These are phyloP conservation scores for Lepiota subincarnata DNA, from an alignment of 768 basidiomycete species.

Conservation along the genomic window DNA sequence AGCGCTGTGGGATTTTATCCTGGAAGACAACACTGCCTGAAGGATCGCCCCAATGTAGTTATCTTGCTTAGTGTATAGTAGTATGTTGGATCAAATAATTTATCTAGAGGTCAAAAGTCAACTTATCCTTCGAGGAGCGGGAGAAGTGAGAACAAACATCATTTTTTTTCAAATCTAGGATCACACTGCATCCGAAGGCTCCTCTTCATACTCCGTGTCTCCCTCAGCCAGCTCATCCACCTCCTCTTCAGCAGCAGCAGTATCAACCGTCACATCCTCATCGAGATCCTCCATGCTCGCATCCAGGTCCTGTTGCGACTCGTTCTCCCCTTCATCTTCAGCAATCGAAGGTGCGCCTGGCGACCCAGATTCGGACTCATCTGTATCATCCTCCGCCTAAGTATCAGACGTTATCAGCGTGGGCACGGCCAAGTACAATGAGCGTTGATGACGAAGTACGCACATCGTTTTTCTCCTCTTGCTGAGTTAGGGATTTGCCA, in stretches of 20 bases:
- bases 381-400: slow-evolving; percentile 13
- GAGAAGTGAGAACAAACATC: background rate
- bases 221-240: slow-evolving; percentile 30
- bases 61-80: slow-evolving; percentile 1
- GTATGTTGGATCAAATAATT: background rate
- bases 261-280: slow-evolving; percentile 41
- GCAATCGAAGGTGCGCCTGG: slow-evolving; percentile 37
- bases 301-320: slow-evolving; percentile 52
- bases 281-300: slow-evolving; percentile 59
- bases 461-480: slow-evolving; percentile 85
- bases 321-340: slow-evolving; percentile 48
- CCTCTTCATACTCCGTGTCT: slow-evolving; percentile 51
- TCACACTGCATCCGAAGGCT: slow-evolving; percentile 29
- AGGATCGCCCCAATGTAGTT: background rate
- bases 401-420: background rate
- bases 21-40: slow-evolving; percentile 28
- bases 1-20: slow-evolving; percentile 84
- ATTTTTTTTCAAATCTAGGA: background rate
- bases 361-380: slow-evolving; percentile 44
- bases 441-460: slow-evolving; percentile 18
- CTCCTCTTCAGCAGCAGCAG: slow-evolving; percentile 38
- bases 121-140: no score
- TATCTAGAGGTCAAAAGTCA: no score
- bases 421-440: background rate
- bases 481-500: slow-evolving; percentile 66